phyloP scores from a whole-genome alignment of 768 basidiomycete genomes.

The Termitomyces sp. region DNA sequence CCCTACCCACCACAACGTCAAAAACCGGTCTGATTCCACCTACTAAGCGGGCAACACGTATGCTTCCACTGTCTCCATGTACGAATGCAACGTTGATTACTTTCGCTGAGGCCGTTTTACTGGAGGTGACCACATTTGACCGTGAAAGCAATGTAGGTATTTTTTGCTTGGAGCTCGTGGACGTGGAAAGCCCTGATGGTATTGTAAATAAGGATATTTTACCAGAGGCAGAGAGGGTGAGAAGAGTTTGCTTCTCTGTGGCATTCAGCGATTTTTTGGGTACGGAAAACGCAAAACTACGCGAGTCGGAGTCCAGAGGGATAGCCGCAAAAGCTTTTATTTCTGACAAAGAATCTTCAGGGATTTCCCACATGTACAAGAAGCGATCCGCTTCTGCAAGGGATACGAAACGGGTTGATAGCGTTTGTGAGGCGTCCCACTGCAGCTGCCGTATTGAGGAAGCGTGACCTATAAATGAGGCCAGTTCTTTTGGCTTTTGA shows the following conservation, averaged over 20 bases:
- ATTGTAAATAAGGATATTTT: constrained; percentile 54
- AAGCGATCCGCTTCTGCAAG: constrained; percentile 59
- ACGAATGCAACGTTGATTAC: constrained; percentile 46
- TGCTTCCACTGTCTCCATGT: constrained; percentile 31
- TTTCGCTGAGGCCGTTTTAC: constrained; percentile 32
- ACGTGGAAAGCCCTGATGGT: constrained; percentile 36
- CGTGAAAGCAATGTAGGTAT: constrained; percentile 48
- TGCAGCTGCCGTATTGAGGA: constrained; percentile 46
- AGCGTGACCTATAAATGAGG: constrained; percentile 62
- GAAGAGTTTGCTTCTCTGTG: constrained; percentile 33
- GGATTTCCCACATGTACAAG: constrained; percentile 56
- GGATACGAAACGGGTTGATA: constrained; percentile 48
- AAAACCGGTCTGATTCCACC: constrained; percentile 58
- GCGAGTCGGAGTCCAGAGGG: constrained; percentile 61
- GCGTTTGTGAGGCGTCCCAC: constrained; percentile 42
- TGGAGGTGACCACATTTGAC: constrained; percentile 37
- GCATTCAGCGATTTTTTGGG: constrained; percentile 18
- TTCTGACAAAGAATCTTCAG: constrained; percentile 32
- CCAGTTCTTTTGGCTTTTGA: constrained; percentile 39
- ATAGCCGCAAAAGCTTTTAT: constrained; percentile 56
- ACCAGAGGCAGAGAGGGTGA: constrained; percentile 56
- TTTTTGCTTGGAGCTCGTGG: constrained; percentile 36
- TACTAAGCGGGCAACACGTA: constrained; percentile 50
- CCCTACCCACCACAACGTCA: constrained; percentile 47
- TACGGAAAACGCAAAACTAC: constrained; percentile 33